These are phyloP conservation scores for Hibiscus syriacus DNA, from an alignment of 345 rosid genomes.

Conservation along the genomic window DNA sequence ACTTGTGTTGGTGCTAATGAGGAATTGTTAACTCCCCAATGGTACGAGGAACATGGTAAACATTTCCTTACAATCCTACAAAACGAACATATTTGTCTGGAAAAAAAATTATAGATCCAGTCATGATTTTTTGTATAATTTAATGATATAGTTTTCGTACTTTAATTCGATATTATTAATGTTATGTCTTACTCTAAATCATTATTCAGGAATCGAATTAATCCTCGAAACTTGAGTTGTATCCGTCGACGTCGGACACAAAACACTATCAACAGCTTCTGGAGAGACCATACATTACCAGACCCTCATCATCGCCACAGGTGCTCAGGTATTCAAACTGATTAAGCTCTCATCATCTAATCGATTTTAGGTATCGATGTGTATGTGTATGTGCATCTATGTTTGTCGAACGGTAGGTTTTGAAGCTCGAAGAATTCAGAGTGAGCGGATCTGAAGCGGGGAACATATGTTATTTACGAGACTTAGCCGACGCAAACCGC, in stretches of 20 bases:
- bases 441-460: constrained; percentile 75
- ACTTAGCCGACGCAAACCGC: constrained; percentile 79
- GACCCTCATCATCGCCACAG: constrained; percentile 83
- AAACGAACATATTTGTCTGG: too few species aligned
- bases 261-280: constrained; percentile 70
- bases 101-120: too few species aligned
- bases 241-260: constrained; percentile 84
- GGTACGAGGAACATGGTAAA: constrained; percentile 93
- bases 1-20: constrained; percentile 93
- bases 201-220: constrained; percentile 71
- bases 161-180: too few species aligned
- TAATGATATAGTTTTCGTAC: too few species aligned
- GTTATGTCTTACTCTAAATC: too few species aligned
- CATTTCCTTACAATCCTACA: too few species aligned
- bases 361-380: too few species aligned
- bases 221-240: constrained; percentile 88
- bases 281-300: constrained; percentile 96
- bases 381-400: not conserved
- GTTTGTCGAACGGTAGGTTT: constrained; percentile 37
- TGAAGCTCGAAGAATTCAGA: constrained; percentile 98
- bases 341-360: constrained; percentile 18
- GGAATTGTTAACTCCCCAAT: constrained; percentile 68
- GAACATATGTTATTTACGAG: constrained; percentile 86
- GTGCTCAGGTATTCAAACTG: constrained; percentile 86
- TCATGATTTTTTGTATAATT: too few species aligned